Conservation (phyloP, 129 eudicot genomes). For the Chrysanthemum makinoi region DNA sequence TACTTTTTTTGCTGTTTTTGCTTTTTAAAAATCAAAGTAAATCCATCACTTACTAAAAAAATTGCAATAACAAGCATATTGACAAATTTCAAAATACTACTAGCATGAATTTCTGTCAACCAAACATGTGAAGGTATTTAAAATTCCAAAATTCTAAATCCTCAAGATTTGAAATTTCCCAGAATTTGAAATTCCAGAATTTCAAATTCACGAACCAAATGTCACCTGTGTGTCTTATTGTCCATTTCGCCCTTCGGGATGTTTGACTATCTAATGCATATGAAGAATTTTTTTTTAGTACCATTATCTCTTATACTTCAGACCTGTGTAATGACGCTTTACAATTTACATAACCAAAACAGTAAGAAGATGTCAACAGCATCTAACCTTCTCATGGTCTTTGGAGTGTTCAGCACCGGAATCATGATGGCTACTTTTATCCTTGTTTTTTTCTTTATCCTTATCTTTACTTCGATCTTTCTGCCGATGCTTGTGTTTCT, state of each 20-base stretch:
- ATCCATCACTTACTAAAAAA: no score
- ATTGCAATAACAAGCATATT: background rate
- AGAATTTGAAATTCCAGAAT: no score
- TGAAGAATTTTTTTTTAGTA: no score
- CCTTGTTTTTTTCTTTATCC: slow-evolving; percentile 42
- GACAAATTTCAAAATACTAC: background rate
- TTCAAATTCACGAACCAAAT: no score
- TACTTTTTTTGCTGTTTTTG: no score
- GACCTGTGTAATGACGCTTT: background rate
- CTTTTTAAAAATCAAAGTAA: no score
- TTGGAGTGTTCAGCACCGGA: no score
- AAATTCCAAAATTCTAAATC: no score
- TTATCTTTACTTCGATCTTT: slow-evolving; percentile 40
- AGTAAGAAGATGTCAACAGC: background rate
- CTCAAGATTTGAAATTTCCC: no score
- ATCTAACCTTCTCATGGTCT: slow-evolving; percentile 26
- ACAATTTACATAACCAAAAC: background rate
- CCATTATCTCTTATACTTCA: background rate
- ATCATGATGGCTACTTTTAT: slow-evolving; percentile 29
- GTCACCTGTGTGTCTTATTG: background rate
- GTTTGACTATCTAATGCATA: background rate
- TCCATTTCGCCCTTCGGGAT: background rate
- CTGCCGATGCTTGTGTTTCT: slow-evolving; percentile 50
- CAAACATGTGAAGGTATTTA: no score
- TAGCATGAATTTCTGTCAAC: no score